Conservation (phyloP, 139 green algal species). For the Coelastrella sp. region DNA sequence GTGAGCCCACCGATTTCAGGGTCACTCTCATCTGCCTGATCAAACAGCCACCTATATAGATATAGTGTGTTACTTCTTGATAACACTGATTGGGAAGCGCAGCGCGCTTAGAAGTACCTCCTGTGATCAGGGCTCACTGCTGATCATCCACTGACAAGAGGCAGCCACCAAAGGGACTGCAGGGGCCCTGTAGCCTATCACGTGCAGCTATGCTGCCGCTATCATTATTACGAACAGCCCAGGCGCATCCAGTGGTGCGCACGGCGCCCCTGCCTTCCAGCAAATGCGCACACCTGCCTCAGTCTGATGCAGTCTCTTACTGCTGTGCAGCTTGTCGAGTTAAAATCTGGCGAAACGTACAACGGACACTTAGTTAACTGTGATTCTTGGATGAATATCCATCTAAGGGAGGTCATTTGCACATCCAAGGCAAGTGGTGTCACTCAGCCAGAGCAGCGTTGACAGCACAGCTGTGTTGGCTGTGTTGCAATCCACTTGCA, state of each 20-base stretch:
- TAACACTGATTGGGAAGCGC: too few relatives aligned
- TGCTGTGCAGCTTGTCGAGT: conserved; percentile 89
- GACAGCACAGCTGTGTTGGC: too few relatives aligned
- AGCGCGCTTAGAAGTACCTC: too few relatives aligned
- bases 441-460: too few relatives aligned
- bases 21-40: too few relatives aligned
- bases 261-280: not conserved
- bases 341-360: conserved; percentile 99
- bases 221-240: conserved; percentile 86
- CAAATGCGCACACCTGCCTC: not conserved
- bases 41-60: too few relatives aligned
- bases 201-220: conserved; percentile 84
- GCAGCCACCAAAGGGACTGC: not conserved
- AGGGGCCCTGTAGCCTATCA: not conserved
- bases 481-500: not conserved
- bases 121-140: not conserved
- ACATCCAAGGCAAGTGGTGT: conserved; percentile 83
- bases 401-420: conserved; percentile 97
- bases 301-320: not conserved
- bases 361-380: conserved; percentile 97
- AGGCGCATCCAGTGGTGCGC: conserved; percentile 89
- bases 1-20: too few relatives aligned
- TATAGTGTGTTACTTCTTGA: too few relatives aligned
- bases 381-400: conserved; percentile 99
- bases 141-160: not conserved